phyloP scores from a whole-genome alignment of 495 filamentous ascomycete genomes.

The Aspergillus campestris region DNA sequence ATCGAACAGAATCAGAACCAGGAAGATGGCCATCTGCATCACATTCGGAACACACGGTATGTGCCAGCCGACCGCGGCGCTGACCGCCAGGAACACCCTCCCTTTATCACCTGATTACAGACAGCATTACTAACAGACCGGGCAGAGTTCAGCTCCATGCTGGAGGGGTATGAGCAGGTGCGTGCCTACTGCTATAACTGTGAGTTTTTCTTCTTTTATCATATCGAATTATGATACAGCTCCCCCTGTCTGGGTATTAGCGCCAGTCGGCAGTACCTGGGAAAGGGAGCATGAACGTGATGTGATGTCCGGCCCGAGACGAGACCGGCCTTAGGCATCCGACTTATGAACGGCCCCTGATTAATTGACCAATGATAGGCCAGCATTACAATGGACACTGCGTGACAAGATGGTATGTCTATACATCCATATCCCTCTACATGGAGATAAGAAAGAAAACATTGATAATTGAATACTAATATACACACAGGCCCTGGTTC shows the following conservation, averaged over 20 bases:
- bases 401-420: slow-evolving; percentile 41
- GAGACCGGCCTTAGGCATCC: neutral
- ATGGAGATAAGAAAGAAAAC: neutral
- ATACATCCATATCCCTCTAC: neutral
- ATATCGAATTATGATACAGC: neutral
- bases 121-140: neutral
- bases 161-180: slow-evolving; percentile 47
- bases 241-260: too few species aligned
- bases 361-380: slow-evolving; percentile 24
- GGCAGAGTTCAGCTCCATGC: slow-evolving; percentile 43
- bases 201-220: slow-evolving; percentile 13
- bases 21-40: slow-evolving; percentile 46
- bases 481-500: slow-evolving; percentile 38
- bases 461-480: slow-evolving; percentile 9
- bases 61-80: slow-evolving; percentile 3
- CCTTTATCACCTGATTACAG: too few species aligned
- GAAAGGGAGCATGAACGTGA: too few species aligned
- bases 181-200: slow-evolving; percentile 49
- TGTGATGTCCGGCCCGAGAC: too few species aligned
- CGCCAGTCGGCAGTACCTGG: neutral
- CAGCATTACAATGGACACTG: slow-evolving; percentile 46
- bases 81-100: neutral
- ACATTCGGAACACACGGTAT: slow-evolving; percentile 48
- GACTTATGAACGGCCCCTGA: slow-evolving; percentile 14
- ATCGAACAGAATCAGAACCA: neutral